phyloP scores from a whole-genome alignment of 1,284 basidiomycete species.

The Retiboletus flavoniger region DNA sequence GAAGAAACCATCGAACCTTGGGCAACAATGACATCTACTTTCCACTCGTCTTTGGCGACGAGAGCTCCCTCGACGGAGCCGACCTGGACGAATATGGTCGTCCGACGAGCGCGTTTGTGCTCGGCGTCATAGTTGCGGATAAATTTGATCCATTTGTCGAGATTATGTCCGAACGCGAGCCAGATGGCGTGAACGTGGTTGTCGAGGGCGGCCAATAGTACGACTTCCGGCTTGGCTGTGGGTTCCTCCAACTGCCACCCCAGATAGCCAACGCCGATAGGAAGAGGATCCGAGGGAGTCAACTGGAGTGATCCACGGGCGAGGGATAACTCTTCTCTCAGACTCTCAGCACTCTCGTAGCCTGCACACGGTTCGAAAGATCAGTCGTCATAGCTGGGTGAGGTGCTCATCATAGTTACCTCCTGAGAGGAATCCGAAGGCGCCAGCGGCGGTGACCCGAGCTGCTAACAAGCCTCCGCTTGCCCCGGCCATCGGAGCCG shows the following conservation, averaged over 20 bases:
- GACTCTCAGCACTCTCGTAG: constrained; percentile 41
- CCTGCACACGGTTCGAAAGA: constrained; percentile 34
- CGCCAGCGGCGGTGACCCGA: constrained; percentile 60
- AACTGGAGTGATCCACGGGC: constrained; percentile 43
- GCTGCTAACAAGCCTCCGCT: constrained; percentile 63
- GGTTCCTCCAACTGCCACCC: constrained; percentile 64
- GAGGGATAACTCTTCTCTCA: constrained; percentile 49
- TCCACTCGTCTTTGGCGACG: constrained; percentile 56
- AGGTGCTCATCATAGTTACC: constrained; percentile 37
- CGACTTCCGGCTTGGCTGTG: constrained; percentile 22
- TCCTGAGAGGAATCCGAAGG: constrained; percentile 67
- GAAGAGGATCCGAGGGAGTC: constrained; percentile 40
- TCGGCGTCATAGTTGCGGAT: constrained; percentile 52
- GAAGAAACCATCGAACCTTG: constrained; percentile 52
- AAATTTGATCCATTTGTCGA: constrained; percentile 58
- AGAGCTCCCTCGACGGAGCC: constrained; percentile 57
- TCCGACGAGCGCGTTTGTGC: constrained; percentile 40
- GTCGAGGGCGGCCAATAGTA: constrained; percentile 54
- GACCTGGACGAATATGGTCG: constrained; percentile 62
- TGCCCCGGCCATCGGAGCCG: constrained; percentile 67
- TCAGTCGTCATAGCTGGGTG: background rate
- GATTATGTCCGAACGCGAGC: constrained; percentile 65
- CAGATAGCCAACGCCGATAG: constrained; percentile 74
- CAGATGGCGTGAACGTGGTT: constrained; percentile 64
- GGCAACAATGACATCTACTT: constrained; percentile 69